phyloP scores from a whole-genome alignment of 371 early-diverging fungal genomes.

The Mucor mucedo region DNA sequence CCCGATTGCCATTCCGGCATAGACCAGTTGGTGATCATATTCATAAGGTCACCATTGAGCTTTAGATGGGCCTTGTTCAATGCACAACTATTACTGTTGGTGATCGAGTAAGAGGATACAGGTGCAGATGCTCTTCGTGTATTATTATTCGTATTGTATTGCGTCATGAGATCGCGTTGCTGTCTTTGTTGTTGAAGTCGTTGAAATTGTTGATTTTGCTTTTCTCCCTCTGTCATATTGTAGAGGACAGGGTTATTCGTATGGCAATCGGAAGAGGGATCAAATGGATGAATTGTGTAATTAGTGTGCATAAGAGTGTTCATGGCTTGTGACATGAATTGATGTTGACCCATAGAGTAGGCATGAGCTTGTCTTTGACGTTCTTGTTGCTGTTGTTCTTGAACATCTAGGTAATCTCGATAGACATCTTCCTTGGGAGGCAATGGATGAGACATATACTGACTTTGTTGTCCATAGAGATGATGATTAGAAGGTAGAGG shows the following conservation, averaged over 20 bases:
- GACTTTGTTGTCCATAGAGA: neutral
- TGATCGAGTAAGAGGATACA: conserved; percentile 2
- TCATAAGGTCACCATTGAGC: conserved; percentile 17
- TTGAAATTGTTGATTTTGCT: neutral
- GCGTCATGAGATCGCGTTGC: neutral
- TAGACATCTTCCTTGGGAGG: conserved; percentile 17
- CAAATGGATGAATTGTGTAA: neutral
- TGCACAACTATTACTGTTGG: conserved; percentile 19
- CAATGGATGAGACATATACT: neutral
- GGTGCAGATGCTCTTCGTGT: conserved; percentile 11
- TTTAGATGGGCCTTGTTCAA: conserved; percentile 23
- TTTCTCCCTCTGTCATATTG: conserved; percentile 6
- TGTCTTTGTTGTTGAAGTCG: neutral
- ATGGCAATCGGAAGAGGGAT: neutral
- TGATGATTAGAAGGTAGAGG: neutral
- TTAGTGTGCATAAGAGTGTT: neutral
- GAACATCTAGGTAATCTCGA: conserved; percentile 5
- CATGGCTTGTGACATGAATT: conserved; percentile 4
- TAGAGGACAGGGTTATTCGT: neutral
- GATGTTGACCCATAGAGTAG: neutral
- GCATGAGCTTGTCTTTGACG: neutral
- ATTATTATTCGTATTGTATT: neutral
- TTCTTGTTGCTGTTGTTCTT: conserved; percentile 2
- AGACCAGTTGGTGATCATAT: conserved; percentile 48
- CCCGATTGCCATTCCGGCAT: conserved; percentile 69